A percentile compares a stretch with the other conserved stretches of the same genome.
phyloP scores from a whole-genome alignment of 805 yeast species.

The Starmerella ratchasimensis region DNA sequence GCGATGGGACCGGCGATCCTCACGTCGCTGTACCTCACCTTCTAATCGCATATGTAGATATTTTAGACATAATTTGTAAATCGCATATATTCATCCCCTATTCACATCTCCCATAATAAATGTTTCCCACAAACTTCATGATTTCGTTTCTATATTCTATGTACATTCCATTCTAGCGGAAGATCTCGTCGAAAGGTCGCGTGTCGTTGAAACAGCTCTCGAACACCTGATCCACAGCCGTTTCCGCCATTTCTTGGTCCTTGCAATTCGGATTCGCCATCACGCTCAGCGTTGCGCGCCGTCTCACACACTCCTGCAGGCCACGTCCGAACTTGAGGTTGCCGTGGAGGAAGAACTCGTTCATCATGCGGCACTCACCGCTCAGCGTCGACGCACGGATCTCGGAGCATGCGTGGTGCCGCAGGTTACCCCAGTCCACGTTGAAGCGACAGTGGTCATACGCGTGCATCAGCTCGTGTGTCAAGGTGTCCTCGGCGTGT shows the following conservation, averaged over 20 bases:
- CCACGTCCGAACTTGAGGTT: constrained; percentile 50
- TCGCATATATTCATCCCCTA: neutral
- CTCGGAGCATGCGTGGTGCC: constrained; percentile 95
- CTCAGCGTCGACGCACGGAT: constrained; percentile 83
- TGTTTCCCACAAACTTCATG: too few species aligned
- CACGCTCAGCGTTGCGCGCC: constrained; percentile 80
- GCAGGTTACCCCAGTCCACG: constrained; percentile 70
- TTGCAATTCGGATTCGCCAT: constrained; percentile 74
- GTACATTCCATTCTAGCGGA: constrained; percentile 33
- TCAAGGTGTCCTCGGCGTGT: constrained; percentile 78
- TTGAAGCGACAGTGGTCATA: constrained; percentile 81
- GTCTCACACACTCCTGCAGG: constrained; percentile 78
- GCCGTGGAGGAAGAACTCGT: constrained; percentile 54
- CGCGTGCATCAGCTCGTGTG: constrained; percentile 89
- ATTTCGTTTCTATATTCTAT: neutral
- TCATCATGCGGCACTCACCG: constrained; percentile 88
- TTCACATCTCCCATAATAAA: too few species aligned
- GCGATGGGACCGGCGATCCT: constrained; percentile 79
- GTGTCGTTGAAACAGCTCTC: constrained; percentile 88
- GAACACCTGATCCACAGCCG: constrained; percentile 78
- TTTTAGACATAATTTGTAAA: too few species aligned
- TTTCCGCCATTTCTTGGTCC: constrained; percentile 56
- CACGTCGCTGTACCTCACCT: constrained; percentile 70
- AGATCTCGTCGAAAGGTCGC: constrained; percentile 87
- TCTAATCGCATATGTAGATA: constrained; percentile 29